Percentiles rank a stretch among this genome's conserved stretches.
phyloP scores from a whole-genome alignment of 345 rosid species.

The Arabidopsis arenosa region DNA sequence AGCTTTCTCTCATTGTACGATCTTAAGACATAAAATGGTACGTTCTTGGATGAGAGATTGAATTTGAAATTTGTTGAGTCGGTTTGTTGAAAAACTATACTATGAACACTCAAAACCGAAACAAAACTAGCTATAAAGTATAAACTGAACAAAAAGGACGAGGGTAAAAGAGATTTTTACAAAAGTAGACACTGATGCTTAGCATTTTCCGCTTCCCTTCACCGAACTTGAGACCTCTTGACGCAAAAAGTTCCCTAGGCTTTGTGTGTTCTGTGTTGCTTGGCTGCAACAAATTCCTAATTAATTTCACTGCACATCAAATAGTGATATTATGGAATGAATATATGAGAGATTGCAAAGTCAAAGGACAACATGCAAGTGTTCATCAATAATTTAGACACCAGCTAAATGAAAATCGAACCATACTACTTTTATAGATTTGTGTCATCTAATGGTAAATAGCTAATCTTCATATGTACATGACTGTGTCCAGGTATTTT shows the following conservation, averaged over 20 bases:
- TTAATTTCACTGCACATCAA: background rate
- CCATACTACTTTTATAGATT: background rate
- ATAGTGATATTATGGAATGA: background rate
- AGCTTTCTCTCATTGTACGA: conserved; percentile 19
- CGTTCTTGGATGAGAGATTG: background rate
- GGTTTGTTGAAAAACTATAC: background rate
- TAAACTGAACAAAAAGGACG: background rate
- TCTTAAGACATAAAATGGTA: conserved; percentile 25
- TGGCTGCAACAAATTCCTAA: background rate
- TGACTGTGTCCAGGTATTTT: background rate
- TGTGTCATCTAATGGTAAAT: background rate
- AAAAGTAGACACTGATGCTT: background rate
- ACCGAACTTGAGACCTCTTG: background rate
- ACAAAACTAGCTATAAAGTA: background rate
- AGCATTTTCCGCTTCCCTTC: background rate
- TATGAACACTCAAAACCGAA: background rate
- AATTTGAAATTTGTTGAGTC: background rate
- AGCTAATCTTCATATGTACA: background rate
- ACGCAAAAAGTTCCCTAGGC: no score
- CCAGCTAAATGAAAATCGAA: background rate
- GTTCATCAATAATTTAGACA: no score
- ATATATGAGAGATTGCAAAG: background rate
- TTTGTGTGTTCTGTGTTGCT: conserved; percentile 2
- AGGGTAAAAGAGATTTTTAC: background rate
- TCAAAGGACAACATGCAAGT: background rate